Evolutionary conservation across 305 asterid genomes (phyloP), one percentile per base, ranked within the genome.

Genomic region (Fraxinus xanthoxyloides): DNA sequence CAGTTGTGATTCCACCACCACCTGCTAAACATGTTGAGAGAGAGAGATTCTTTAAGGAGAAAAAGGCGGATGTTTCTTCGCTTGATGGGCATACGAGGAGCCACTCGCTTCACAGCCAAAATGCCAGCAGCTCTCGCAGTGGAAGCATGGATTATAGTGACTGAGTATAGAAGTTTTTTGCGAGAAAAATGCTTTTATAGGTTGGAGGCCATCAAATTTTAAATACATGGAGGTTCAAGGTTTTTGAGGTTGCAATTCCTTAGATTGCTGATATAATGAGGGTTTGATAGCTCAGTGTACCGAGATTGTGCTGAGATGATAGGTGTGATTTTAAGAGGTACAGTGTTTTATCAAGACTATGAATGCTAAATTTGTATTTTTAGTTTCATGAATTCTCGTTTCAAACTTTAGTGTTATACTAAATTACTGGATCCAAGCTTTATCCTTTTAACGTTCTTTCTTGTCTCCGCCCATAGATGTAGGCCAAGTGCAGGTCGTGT

Each of bases 11-110:
- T 87, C 98, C 98, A 43, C 98, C 99, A 1, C 99, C 99, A 40
- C 99, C 99, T 2, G 95, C 98, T 38, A 96, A 94, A 82, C 94
- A 91, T 24, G 88, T 85, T 17, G 99, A 96, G 91, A 89, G 99
- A 56, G 97, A 96, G 81, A 94, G 84, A 83, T 94, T 94, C 85
- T 96, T 96, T 79, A 91, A 93, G 83, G 95, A 92, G 79, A 92
- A 92, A 23, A 94, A 89, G 87, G 46, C 83, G 4, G 97, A 94
- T 51, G 89, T 92, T 36, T 78, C 90, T 40, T 73, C 90, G 13
- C 85, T 91, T 31, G 84, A 86, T 26, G 90, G 93, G 51, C 97
- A 89, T 83, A 80, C 90, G 84, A 87, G 93, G 81, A 91, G 87
- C 82, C 95, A 93, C 78, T 92, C 98, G 9, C 81, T 94, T 78